These are phyloP conservation scores for Escovopsis sp. DNA, from an alignment of 2,329 filamentous ascomycete genomes.

Conservation along the genomic window DNA sequence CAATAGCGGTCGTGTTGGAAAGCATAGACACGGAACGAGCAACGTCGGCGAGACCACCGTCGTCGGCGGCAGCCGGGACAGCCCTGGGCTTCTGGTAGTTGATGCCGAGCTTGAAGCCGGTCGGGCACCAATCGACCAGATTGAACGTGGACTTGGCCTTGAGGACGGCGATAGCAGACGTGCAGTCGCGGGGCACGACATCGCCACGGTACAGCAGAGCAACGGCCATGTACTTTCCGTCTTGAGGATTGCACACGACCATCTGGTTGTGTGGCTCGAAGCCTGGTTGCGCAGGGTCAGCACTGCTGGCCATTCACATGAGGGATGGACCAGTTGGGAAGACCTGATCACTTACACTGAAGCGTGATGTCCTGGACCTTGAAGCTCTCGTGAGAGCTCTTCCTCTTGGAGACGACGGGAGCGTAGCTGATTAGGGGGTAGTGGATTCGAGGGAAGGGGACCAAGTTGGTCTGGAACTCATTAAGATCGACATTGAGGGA, in stretches of 20 bases:
- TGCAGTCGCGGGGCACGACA: constrained; percentile 56
- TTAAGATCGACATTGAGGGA: constrained; percentile 61
- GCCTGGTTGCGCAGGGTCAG: constrained; percentile 29
- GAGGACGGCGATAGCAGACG: constrained; percentile 48
- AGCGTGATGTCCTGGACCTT: constrained; percentile 66
- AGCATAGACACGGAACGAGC: constrained; percentile 55
- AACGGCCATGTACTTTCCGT: constrained; percentile 65
- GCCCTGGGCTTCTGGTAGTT: constrained; percentile 56
- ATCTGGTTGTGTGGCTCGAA: constrained; percentile 70
- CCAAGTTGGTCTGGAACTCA: constrained; percentile 67
- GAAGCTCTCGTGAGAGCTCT: constrained; percentile 78
- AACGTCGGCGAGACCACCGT: constrained; percentile 46
- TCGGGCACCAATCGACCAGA: constrained; percentile 62
- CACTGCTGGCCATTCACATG: not conserved
- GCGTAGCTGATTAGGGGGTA: constrained; percentile 62
- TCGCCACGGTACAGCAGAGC: constrained; percentile 59
- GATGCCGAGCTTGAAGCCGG: constrained; percentile 63
- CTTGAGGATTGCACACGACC: constrained; percentile 60
- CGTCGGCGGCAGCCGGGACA: constrained; percentile 37
- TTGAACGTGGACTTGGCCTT: constrained; percentile 62
- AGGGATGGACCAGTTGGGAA: not conserved
- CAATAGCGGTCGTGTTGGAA: constrained; percentile 61
- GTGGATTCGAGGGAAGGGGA: constrained; percentile 60
- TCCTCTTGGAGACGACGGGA: constrained; percentile 55
- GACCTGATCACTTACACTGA: constrained; percentile 41